Percentiles rank a stretch among this genome's conserved stretches.
These are phyloP conservation scores for Hypoxylon lienhwacheense DNA, from an alignment of 495 filamentous ascomycete species.

Conservation along the genomic window DNA sequence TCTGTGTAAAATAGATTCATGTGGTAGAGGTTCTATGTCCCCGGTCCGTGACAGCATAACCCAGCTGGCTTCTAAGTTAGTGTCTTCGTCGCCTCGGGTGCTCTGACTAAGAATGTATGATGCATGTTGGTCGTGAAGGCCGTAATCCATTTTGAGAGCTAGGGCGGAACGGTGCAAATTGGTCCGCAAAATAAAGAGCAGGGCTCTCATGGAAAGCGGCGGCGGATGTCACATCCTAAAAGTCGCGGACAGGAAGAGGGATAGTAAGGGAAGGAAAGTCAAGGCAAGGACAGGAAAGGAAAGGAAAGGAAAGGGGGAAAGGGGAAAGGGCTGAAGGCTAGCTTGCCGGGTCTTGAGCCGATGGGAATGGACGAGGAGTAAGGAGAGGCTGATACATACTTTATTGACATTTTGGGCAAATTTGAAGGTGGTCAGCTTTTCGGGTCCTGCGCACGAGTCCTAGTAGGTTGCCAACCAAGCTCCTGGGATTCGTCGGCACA, in stretches of 20 bases:
- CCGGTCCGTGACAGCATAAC: slow-evolving; percentile 56
- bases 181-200: slow-evolving; percentile 30
- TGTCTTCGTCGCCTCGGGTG: slow-evolving; percentile 39
- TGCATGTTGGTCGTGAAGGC: slow-evolving; percentile 51
- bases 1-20: slow-evolving; percentile 52
- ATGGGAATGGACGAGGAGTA: slow-evolving; percentile 21
- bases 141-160: slow-evolving; percentile 47
- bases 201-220: slow-evolving; percentile 32
- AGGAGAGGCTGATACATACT: slow-evolving; percentile 54
- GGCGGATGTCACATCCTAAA: slow-evolving; percentile 33
- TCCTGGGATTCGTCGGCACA: slow-evolving; percentile 44
- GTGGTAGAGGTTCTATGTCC: slow-evolving; percentile 52
- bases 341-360: slow-evolving; percentile 17
- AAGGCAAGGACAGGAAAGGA: too few relatives aligned
- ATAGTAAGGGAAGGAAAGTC: slow-evolving; percentile 14
- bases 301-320: slow-evolving; percentile 16
- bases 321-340: slow-evolving; percentile 15
- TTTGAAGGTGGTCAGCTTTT: slow-evolving; percentile 48
- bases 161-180: slow-evolving; percentile 6
- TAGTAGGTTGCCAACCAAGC: slow-evolving; percentile 36
- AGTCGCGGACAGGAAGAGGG: slow-evolving; percentile 28
- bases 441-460: slow-evolving; percentile 39
- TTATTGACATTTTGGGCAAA: slow-evolving; percentile 64
- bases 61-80: slow-evolving; percentile 55
- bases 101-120: slow-evolving; percentile 41